Evolutionary conservation across 225 moss, liverwort and hornwort genomes (phyloP).

Genomic region (Physcomitrellopsis africana): DNA sequence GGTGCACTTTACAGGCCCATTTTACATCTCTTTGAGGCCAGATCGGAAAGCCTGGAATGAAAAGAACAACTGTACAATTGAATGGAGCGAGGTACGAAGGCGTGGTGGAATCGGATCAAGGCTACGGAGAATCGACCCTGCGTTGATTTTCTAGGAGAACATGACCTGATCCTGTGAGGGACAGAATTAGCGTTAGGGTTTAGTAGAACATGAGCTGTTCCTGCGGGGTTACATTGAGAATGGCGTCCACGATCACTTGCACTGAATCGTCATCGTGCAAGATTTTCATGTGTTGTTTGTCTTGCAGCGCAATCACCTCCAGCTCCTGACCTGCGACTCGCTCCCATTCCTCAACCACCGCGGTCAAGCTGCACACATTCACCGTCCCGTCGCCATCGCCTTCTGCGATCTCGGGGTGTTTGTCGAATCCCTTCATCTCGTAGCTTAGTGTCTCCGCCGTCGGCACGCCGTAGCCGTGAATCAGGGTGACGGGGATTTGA

Average conservation of each 20-base stretch:
- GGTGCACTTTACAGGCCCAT: no score
- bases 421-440: conserved; percentile 50
- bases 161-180: no score
- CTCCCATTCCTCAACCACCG: conserved; percentile 55
- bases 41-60: no score
- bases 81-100: no score
- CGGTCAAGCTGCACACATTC: conserved; percentile 57
- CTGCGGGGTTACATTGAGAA: conserved; percentile 28
- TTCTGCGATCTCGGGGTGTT: conserved; percentile 34
- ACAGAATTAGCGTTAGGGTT: no score
- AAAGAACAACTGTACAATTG: no score
- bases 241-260: conserved; percentile 39
- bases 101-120: no score
- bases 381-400: conserved; percentile 69
- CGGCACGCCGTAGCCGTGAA: conserved; percentile 61
- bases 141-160: no score
- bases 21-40: no score
- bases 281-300: conserved; percentile 54
- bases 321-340: conserved; percentile 42
- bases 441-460: conserved; percentile 74
- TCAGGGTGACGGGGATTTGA: conserved; percentile 62
- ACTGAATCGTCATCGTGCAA: conserved; percentile 49
- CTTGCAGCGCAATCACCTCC: conserved; percentile 39
- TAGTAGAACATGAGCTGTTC: conserved; percentile 24
- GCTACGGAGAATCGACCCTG: no score